Evolutionary conservation across 306 rosid species (phyloP).

Genomic region (Rosa multiflora): DNA sequence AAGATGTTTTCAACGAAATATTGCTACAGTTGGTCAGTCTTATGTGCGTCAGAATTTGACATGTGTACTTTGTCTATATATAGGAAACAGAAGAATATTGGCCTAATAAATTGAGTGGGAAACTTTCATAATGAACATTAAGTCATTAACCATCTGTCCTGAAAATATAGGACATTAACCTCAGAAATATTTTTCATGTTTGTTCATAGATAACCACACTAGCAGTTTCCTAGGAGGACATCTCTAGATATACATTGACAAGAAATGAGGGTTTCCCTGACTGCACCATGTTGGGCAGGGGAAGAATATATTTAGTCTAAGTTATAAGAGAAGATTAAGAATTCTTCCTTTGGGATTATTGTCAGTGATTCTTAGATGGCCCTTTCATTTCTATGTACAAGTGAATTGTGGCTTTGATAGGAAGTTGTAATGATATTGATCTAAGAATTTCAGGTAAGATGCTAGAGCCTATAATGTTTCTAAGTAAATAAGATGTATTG

Average conservation of each 20-base stretch:
- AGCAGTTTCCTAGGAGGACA: background rate
- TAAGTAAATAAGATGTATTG: background rate
- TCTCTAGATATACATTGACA: background rate
- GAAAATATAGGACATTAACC: background rate
- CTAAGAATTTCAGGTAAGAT: background rate
- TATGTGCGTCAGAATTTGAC: slow-evolving; percentile 6
- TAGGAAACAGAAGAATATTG: too few relatives aligned
- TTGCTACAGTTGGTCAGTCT: slow-evolving; percentile 17
- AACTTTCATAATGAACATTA: background rate
- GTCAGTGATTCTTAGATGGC: background rate
- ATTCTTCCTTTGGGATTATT: background rate
- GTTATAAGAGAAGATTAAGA: background rate
- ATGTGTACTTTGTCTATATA: background rate
- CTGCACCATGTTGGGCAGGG: background rate
- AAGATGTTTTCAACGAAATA: slow-evolving; percentile 20
- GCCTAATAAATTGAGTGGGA: background rate
- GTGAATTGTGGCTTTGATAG: slow-evolving; percentile 3
- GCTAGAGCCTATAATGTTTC: background rate
- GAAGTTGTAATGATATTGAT: slow-evolving; percentile 11
- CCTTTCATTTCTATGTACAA: background rate
- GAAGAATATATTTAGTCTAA: background rate
- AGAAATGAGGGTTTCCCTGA: background rate
- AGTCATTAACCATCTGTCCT: background rate
- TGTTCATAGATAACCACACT: background rate
- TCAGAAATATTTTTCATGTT: background rate